phyloP scores from a whole-genome alignment of 345 rosid species.

The Salix caprea region DNA sequence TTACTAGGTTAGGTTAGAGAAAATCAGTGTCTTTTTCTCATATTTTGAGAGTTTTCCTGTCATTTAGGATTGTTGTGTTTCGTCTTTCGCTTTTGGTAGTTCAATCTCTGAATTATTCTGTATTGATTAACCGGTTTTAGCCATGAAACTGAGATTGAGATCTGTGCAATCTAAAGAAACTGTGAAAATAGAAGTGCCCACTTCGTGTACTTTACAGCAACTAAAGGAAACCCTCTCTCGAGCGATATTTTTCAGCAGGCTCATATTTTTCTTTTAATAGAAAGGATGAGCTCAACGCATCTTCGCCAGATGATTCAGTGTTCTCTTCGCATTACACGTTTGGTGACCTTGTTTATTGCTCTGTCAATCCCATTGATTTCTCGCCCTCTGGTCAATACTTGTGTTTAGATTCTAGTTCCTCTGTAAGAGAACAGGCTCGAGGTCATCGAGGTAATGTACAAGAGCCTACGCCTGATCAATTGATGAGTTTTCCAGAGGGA shows the following conservation, averaged over 20 bases:
- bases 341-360: slow-evolving; percentile 67
- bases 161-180: slow-evolving; percentile 43
- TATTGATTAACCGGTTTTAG: background rate
- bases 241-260: slow-evolving; percentile 10
- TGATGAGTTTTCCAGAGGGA: background rate
- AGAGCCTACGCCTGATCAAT: background rate
- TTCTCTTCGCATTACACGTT: slow-evolving; percentile 60
- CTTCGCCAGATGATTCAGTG: slow-evolving; percentile 44
- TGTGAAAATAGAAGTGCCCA: slow-evolving; percentile 43
- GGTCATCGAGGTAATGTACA: background rate
- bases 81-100: background rate
- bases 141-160: slow-evolving; percentile 68
- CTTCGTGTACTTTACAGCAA: slow-evolving; percentile 28
- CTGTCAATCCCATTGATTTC: slow-evolving; percentile 30
- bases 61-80: background rate
- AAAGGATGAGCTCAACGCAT: slow-evolving; percentile 47
- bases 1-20: background rate
- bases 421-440: background rate
- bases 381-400: background rate
- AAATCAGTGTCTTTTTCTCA: background rate
- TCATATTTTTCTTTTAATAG: slow-evolving; percentile 64
- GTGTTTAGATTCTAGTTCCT: background rate
- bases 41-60: background rate
- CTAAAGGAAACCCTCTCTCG: slow-evolving; percentile 36
- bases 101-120: background rate